phyloP scores from a whole-genome alignment of 2,329 filamentous ascomycete genomes.

The Lecanicillium sp. region DNA sequence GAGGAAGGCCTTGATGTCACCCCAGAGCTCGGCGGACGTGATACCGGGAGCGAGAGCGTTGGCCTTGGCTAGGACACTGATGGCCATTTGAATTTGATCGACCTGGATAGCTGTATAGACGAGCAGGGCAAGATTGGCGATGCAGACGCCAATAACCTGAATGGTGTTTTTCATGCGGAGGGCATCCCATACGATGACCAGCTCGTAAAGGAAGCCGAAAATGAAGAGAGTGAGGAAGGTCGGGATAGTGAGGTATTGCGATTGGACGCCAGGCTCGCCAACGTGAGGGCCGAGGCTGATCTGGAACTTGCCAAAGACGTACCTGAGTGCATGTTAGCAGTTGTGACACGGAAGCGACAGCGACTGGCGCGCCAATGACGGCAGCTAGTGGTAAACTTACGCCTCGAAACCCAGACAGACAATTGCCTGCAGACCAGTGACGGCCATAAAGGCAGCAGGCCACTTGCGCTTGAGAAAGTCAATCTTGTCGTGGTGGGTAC shows the following conservation, averaged over 20 bases:
- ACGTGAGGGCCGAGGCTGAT: slow-evolving; percentile 42
- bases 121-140: slow-evolving; percentile 86
- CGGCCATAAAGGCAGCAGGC: slow-evolving; percentile 79
- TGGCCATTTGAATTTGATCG: slow-evolving; percentile 77
- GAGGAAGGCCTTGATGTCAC: slow-evolving; percentile 64
- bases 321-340: slow-evolving; percentile 46
- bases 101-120: slow-evolving; percentile 92
- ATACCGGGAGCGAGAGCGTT: slow-evolving; percentile 37
- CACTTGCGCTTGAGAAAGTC: slow-evolving; percentile 79
- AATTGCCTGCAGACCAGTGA: slow-evolving; percentile 68
- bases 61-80: slow-evolving; percentile 44
- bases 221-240: slow-evolving; percentile 96
- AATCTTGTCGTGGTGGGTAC: slow-evolving; percentile 36
- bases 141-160: slow-evolving; percentile 90
- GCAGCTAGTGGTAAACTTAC: slow-evolving; percentile 46
- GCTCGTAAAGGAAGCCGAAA: slow-evolving; percentile 90
- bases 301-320: slow-evolving; percentile 86
- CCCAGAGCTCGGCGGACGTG: slow-evolving; percentile 52
- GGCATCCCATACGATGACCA: slow-evolving; percentile 88
- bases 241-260: slow-evolving; percentile 69
- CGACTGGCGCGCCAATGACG: neutral
- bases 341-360: neutral
- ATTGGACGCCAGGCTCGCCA: slow-evolving; percentile 34
- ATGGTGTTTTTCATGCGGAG: slow-evolving; percentile 95
- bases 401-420: slow-evolving; percentile 80